Conservation (phyloP, 371 early-diverging fungal species). For the Circinella minor region DNA sequence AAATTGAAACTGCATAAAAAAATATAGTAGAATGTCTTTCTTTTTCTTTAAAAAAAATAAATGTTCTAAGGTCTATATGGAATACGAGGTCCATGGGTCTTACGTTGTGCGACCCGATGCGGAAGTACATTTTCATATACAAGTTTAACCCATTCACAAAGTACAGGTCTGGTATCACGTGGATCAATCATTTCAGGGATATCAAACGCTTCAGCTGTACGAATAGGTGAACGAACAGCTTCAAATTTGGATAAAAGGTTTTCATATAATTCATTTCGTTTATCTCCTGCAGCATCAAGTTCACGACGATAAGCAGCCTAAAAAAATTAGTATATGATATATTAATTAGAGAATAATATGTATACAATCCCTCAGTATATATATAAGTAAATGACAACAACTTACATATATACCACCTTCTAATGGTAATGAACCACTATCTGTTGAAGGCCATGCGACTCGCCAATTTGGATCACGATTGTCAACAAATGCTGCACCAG, state of each 20-base stretch:
- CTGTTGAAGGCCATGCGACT: constrained; percentile 50
- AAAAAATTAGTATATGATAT: background rate
- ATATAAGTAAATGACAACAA: background rate
- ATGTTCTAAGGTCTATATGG: constrained; percentile 38
- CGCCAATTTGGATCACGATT: constrained; percentile 50
- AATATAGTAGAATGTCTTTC: no score
- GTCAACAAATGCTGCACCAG: constrained; percentile 55
- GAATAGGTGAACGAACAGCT: constrained; percentile 46
- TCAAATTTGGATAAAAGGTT: constrained; percentile 44
- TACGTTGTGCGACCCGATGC: constrained; percentile 38
- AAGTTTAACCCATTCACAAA: constrained; percentile 49
- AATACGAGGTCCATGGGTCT: constrained; percentile 38
- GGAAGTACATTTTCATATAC: constrained; percentile 48
- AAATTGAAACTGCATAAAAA: no score
- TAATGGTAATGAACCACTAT: constrained; percentile 51
- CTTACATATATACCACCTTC: constrained; percentile 45
- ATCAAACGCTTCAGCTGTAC: constrained; percentile 53
- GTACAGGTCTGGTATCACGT: constrained; percentile 46
- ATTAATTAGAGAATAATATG: background rate
- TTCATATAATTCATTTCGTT: constrained; percentile 45
- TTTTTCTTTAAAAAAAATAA: no score
- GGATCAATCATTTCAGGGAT: constrained; percentile 55
- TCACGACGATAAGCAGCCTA: constrained; percentile 50
- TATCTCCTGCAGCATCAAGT: constrained; percentile 50
- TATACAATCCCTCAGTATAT: no score